Percentiles rank a stretch among this genome's conserved stretches.
Evolutionary conservation across 1,284 basidiomycete genomes (phyloP).

Genomic region (Ustilago xerochloae): DNA sequence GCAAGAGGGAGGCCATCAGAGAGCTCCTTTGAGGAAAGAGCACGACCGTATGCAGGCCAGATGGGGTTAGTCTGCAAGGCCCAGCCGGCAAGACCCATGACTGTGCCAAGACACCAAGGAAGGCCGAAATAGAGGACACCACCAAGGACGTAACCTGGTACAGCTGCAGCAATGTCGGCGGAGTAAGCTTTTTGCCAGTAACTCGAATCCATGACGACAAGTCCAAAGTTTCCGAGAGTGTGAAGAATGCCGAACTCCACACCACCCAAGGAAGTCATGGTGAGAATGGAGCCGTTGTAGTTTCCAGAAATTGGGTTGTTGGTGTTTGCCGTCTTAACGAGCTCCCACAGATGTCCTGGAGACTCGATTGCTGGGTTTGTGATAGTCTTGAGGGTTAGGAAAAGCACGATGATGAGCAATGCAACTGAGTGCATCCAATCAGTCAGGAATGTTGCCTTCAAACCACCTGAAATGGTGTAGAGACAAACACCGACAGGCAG

Average conservation of each 20-base stretch:
- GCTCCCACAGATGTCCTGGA: conserved; percentile 51
- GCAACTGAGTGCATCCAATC: conserved; percentile 61
- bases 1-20: conserved; percentile 53
- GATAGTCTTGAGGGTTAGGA: conserved; percentile 57
- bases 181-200: conserved; percentile 65
- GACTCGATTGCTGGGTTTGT: conserved; percentile 37
- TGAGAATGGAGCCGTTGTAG: conserved; percentile 76
- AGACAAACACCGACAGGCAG: conserved; percentile 58
- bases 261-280: conserved; percentile 84
- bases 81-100: conserved; percentile 53
- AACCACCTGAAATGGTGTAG: conserved; percentile 60
- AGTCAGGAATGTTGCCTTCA: conserved; percentile 59
- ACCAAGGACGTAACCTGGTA: conserved; percentile 60
- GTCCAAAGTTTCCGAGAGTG: conserved; percentile 61
- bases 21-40: conserved; percentile 39
- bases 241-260: conserved; percentile 61
- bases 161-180: conserved; percentile 55
- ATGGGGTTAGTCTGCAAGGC: conserved; percentile 49
- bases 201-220: conserved; percentile 56
- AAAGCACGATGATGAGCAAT: conserved; percentile 58
- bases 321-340: conserved; percentile 33
- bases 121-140: conserved; percentile 64
- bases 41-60: conserved; percentile 57
- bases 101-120: conserved; percentile 59
- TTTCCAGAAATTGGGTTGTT: conserved; percentile 72